Evolutionary conservation across 306 rosid species (phyloP).

Genomic region (Begonia fuchsioides): DNA sequence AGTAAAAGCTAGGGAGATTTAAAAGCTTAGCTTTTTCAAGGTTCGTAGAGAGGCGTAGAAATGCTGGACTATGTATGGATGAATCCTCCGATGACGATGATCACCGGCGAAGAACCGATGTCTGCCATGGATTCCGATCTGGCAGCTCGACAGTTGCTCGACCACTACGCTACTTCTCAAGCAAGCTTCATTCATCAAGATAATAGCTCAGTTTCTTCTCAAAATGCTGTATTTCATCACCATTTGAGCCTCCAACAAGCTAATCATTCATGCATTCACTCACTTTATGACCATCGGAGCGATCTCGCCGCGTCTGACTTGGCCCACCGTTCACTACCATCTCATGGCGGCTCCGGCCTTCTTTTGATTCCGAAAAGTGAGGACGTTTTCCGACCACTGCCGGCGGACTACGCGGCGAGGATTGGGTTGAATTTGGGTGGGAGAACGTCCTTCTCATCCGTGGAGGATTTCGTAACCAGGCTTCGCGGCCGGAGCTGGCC

Average conservation of each 20-base stretch:
- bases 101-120: conserved; percentile 34
- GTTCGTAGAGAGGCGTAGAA: conserved; percentile 39
- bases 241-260: conserved; percentile 20
- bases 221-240: conserved; percentile 11
- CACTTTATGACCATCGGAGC: conserved; percentile 56
- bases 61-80: conserved; percentile 98
- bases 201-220: conserved; percentile 11
- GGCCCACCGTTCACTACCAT: conserved; percentile 27
- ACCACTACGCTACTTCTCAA: conserved; percentile 37
- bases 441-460: conserved; percentile 61
- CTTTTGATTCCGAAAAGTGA: conserved; percentile 58
- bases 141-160: conserved; percentile 38
- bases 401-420: conserved; percentile 56
- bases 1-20: background rate
- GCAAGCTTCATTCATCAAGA: conserved; percentile 23
- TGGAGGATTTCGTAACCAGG: conserved; percentile 70
- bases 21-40: conserved; percentile 16
- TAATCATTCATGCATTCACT: conserved; percentile 10
- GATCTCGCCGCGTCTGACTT: conserved; percentile 30
- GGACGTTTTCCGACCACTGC: conserved; percentile 20
- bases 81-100: conserved; percentile 51
- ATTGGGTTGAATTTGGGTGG: conserved; percentile 90
- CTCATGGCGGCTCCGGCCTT: conserved; percentile 27
- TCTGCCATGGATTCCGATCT: conserved; percentile 30
- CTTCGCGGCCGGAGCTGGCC: conserved; percentile 63